Conservation (phyloP, 495 filamentous ascomycete species). For the Lophiotrema nucula region DNA sequence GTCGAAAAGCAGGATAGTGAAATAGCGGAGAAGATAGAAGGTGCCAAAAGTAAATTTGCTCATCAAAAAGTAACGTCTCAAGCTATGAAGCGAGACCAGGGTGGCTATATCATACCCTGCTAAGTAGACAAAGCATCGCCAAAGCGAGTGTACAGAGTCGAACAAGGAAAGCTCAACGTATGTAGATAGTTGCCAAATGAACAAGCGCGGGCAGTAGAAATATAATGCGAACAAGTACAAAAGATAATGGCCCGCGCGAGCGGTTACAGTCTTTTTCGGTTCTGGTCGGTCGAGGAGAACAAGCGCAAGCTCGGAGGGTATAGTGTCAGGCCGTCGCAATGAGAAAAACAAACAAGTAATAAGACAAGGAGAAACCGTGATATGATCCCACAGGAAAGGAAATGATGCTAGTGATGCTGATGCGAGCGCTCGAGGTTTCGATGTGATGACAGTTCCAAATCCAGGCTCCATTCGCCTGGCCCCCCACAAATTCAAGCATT, state of each 20-base stretch:
- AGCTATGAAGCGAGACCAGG: not conserved
- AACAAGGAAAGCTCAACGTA: conserved; percentile 11
- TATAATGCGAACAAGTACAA: conserved; percentile 16
- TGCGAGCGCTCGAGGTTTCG: conserved; percentile 57
- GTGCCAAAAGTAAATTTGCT: conserved; percentile 11
- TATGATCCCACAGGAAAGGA: not conserved
- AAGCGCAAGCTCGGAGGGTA: conserved; percentile 27
- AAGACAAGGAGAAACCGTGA: conserved; percentile 18
- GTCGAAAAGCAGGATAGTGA: not conserved
- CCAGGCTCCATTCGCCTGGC: not conserved
- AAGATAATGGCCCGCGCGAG: conserved; percentile 31
- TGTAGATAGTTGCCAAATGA: conserved; percentile 1
- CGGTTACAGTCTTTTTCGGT: conserved; percentile 36
- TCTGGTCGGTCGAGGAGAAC: conserved; percentile 7
- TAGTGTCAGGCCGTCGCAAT: conserved; percentile 19
- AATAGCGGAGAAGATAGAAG: not conserved
- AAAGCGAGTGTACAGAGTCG: not conserved
- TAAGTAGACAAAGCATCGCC: not conserved
- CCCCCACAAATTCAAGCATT: no score
- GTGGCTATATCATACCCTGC: not conserved
- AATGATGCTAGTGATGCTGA: conserved; percentile 22
- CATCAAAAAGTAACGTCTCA: conserved; percentile 10
- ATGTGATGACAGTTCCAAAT: conserved; percentile 55
- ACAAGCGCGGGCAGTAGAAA: conserved; percentile 2
- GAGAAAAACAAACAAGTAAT: conserved; percentile 15